phyloP scores from a whole-genome alignment of 148 eudicot genomes.

The Talinum fruticosum region DNA sequence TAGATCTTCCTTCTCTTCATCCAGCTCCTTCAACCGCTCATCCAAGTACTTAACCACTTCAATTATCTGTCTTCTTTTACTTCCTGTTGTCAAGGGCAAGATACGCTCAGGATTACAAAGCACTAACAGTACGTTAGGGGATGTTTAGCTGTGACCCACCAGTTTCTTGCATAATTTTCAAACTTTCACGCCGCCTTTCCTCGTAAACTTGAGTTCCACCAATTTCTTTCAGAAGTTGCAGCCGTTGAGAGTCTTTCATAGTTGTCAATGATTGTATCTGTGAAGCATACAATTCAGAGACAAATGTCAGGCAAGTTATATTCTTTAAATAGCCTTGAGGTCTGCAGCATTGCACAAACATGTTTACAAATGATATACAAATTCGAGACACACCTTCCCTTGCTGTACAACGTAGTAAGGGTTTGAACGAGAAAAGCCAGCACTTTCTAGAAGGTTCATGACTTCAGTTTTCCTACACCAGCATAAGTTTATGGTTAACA shows the following conservation, averaged over 20 bases:
- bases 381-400: constrained; percentile 60
- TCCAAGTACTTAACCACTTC: constrained; percentile 98
- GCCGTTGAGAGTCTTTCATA: constrained; percentile 92
- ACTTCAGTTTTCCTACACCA: constrained; percentile 91
- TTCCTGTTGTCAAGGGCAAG: constrained; percentile 44
- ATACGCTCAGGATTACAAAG: background rate
- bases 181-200: constrained; percentile 96
- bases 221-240: constrained; percentile 96
- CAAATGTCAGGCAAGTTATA: constrained; percentile 12
- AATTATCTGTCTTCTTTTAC: constrained; percentile 89
- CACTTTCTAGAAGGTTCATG: constrained; percentile 95
- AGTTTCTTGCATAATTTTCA: constrained; percentile 98
- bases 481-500: constrained; percentile 8
- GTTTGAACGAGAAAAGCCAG: constrained; percentile 98
- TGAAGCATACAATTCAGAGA: constrained; percentile 13
- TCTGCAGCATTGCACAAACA: background rate
- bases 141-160: constrained; percentile 47
- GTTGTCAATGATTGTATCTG: constrained; percentile 92
- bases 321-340: background rate
- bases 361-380: background rate
- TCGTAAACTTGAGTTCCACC: constrained; percentile 99
- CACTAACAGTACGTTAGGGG: constrained; percentile 13
- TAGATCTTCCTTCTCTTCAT: constrained; percentile 94
- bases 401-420: constrained; percentile 99
- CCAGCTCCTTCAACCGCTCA: constrained; percentile 92